Base-by-base conservation (phyloP, 2,329 filamentous ascomycete genomes). In the Botryotinia convoluta region DNA sequence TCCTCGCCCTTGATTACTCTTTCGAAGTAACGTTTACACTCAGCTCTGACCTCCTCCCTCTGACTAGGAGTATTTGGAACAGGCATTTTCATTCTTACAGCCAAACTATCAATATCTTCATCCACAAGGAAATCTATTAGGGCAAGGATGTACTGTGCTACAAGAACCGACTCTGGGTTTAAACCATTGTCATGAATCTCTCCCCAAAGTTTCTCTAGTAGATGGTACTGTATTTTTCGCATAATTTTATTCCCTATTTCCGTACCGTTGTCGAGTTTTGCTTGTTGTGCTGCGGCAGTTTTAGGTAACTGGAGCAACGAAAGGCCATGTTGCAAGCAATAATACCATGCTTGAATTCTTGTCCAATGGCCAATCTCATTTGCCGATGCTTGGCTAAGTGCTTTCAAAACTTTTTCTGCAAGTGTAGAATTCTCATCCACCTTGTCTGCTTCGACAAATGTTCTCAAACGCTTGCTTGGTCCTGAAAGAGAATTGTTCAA, bases 321-420 rank as follows among this genome's bases (percentile, higher is more conserved):
- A 37, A 71, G 35, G 1, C 59, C 44, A 29, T 71, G 44, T 22
- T 45, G 26, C 44, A 37, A 26, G 60, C 69, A 71, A 37, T 51
- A 71, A 39, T 71, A 45, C 69, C 69, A 64, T 42, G 57, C 69
- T 54, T 71, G 69, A 7, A 71, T 71, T 48, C 69, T 63, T 57
- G 69, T 71, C 69, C 69, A 71, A 12, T 63, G 44, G 10, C 59
- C 59, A 51, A 71, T 14, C n/a, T 69, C 54, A 61, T 69, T 69
- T 37, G 35, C 42, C 26, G 69, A 51, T 51, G 60, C 44, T 64
- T 54, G 59, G 44, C 32, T n/a, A 18, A 71, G 44, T 32, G 26
- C 32, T 32, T 48, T 48, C n/a, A 71, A 12, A 54, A 64, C 26
- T 2, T 29, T 51, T 64, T 61, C 67, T 35, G 18, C 20, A 20